A percentile compares a stretch with the other conserved stretches of the same genome.
These are phyloP conservation scores for Trematosphaeria pertusa DNA, from an alignment of 2,329 filamentous ascomycete species.

Conservation along the genomic window DNA sequence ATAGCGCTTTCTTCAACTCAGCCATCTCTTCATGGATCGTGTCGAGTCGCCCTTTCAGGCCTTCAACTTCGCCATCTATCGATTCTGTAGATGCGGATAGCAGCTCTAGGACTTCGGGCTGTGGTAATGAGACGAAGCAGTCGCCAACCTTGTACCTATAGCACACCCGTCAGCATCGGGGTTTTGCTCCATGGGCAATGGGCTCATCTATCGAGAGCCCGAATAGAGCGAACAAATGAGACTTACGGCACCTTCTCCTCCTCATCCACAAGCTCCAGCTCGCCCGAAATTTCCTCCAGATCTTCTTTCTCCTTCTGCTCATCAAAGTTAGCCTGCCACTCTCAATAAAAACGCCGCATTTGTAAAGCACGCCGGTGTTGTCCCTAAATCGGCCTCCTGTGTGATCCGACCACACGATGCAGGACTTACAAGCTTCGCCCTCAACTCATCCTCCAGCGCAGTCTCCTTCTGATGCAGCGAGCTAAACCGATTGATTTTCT, in stretches of 20 bases:
- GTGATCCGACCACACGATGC: no score
- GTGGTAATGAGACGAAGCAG: constrained; percentile 86
- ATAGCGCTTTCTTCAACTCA: constrained; percentile 87
- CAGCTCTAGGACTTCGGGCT: constrained; percentile 86
- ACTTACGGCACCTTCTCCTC: constrained; percentile 89
- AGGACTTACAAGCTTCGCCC: constrained; percentile 73
- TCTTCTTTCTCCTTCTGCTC: constrained; percentile 98
- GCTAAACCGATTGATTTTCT: constrained; percentile 98
- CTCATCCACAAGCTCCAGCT: constrained; percentile 94
- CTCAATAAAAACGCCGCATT: not conserved
- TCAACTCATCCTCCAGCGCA: constrained; percentile 78
- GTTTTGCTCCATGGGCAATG: no score
- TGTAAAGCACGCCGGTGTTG: no score
- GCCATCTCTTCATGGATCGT: constrained; percentile 85
- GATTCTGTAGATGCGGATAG: constrained; percentile 73
- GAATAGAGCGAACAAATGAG: no score
- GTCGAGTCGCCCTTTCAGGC: constrained; percentile 77
- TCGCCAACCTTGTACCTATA: constrained; percentile 94
- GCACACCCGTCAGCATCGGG: no score
- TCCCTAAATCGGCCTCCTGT: no score
- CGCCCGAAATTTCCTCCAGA: constrained; percentile 87
- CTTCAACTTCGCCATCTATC: constrained; percentile 78
- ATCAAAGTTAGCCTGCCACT: constrained; percentile 1
- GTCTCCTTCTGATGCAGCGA: constrained; percentile 88
- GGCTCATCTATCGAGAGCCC: no score